Base-by-base conservation (phyloP, 1,284 basidiomycete genomes). In the Cryptococcus sp. region DNA sequence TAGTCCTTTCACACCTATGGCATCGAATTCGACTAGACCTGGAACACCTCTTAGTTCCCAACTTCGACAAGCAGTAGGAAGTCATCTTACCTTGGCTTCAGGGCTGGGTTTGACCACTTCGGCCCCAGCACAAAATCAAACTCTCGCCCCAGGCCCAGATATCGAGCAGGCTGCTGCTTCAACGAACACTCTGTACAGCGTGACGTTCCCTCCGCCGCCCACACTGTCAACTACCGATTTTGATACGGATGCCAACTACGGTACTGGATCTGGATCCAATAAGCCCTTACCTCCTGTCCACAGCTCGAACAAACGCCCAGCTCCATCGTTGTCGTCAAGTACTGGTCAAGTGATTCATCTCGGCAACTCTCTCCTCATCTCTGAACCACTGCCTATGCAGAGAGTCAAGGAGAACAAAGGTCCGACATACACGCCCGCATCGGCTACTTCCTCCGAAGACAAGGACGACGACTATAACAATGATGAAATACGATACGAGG, bases 1-100 rank as follows among this genome's bases (percentile, higher is more conserved):
- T 45, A 60, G 57, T 8, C 65, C 68, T n/a, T 35, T 55, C 11
- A 40, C 54, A 46, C 49, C 56, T n/a, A 47, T 60, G n/a, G 31
- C 62, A 52, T n/a, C 60, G n/a, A 38, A 57, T 8, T 50, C 59
- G n/a, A 35, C 31, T 10, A 56, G 70, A 42, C 71, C 74, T 1
- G 66, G 70, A 63, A 75, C 73, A 5, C 73, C 75, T 3, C 61
- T 77, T 6, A 64, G 64, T 2, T 53, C 57, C 10, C 72, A 74
- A 48, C 59, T 77, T 4, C 66, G 73, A 8, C 71, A 72, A 56
- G 75, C 75, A 3, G 47, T 52, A 7, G 44, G 50, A 5, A 47
- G 45, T 15, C 55, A 17, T 20, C 46, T 55, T 8, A 35, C 31
- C 31, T 8, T 35, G 13, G 31, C 50, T 40, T 16, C 25, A n/a